These are phyloP conservation scores for Curvularia sp. DNA, from an alignment of 2,329 filamentous ascomycete species.

Conservation along the genomic window DNA sequence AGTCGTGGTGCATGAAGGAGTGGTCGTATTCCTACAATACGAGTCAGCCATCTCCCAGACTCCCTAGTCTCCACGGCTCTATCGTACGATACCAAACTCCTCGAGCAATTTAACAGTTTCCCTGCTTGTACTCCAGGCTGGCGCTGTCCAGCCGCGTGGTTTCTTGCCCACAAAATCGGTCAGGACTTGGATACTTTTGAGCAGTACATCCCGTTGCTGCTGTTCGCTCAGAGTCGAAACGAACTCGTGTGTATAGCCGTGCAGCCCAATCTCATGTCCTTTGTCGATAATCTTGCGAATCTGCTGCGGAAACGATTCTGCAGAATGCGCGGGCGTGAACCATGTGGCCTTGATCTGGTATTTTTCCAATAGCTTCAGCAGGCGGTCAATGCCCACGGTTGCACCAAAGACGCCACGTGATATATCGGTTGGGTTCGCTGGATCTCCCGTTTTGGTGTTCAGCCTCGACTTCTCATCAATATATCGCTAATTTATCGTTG, in stretches of 20 bases:
- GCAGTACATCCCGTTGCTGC: conserved; percentile 52
- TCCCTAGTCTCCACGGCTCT: background rate
- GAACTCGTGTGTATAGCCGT: conserved; percentile 54
- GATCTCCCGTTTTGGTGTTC: conserved; percentile 51
- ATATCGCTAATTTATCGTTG: background rate
- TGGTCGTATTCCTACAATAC: conserved; percentile 59
- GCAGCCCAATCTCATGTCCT: conserved; percentile 54
- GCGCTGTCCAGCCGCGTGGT: conserved; percentile 55
- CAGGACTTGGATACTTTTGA: conserved; percentile 51
- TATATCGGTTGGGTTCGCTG: conserved; percentile 51
- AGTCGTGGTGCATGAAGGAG: conserved; percentile 59
- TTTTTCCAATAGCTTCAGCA: conserved; percentile 53
- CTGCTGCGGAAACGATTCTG: conserved; percentile 59
- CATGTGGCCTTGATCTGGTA: conserved; percentile 54
- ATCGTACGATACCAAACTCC: conserved; percentile 49
- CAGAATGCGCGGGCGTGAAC: conserved; percentile 54
- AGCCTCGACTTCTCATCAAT: conserved; percentile 37
- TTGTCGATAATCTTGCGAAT: conserved; percentile 55
- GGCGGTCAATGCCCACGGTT: conserved; percentile 51
- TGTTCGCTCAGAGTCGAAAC: conserved; percentile 50
- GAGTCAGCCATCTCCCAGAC: background rate
- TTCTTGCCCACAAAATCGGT: conserved; percentile 51
- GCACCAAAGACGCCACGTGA: conserved; percentile 53
- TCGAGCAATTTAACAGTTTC: conserved; percentile 53
- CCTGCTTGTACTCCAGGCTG: conserved; percentile 52